Percentiles rank a stretch among this genome's conserved stretches.
Conservation (phyloP, 1,284 basidiomycete species). For the Tilletia setariae region DNA sequence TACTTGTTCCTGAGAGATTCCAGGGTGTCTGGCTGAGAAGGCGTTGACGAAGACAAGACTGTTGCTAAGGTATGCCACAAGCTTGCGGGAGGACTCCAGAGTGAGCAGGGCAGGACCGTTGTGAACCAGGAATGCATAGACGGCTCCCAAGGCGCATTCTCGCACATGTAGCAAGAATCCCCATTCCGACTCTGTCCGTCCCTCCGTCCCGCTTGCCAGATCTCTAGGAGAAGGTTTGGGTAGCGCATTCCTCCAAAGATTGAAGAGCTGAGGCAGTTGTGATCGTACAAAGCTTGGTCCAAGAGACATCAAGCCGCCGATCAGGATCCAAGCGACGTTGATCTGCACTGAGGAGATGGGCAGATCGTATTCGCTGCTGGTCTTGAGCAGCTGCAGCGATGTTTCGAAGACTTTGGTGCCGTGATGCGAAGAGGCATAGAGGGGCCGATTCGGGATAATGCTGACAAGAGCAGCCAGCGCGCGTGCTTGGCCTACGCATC, state of each 20-base stretch:
- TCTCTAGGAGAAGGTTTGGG: conserved; percentile 88
- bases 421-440: conserved; percentile 93
- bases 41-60: conserved; percentile 74
- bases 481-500: conserved; percentile 81
- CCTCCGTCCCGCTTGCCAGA: conserved; percentile 65
- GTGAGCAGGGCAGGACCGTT: conserved; percentile 68
- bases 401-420: conserved; percentile 85
- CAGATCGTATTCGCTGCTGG: conserved; percentile 84
- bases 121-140: conserved; percentile 80
- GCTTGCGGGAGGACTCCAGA: conserved; percentile 81
- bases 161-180: conserved; percentile 84
- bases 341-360: conserved; percentile 78
- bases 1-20: background rate
- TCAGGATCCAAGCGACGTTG: conserved; percentile 89
- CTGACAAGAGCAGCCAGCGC: conserved; percentile 83
- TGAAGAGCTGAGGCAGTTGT: conserved; percentile 85
- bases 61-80: conserved; percentile 81
- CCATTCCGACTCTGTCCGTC: conserved; percentile 68
- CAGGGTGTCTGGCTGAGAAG: conserved; percentile 44
- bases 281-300: conserved; percentile 89
- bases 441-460: conserved; percentile 76
- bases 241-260: conserved; percentile 93
- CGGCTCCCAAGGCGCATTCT: conserved; percentile 82
- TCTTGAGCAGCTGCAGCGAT: conserved; percentile 83
- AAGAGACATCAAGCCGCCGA: conserved; percentile 84